These are phyloP conservation scores for Aphanomyces cochlioides DNA, from an alignment of 352 stramenopile genomes.

Conservation along the genomic window DNA sequence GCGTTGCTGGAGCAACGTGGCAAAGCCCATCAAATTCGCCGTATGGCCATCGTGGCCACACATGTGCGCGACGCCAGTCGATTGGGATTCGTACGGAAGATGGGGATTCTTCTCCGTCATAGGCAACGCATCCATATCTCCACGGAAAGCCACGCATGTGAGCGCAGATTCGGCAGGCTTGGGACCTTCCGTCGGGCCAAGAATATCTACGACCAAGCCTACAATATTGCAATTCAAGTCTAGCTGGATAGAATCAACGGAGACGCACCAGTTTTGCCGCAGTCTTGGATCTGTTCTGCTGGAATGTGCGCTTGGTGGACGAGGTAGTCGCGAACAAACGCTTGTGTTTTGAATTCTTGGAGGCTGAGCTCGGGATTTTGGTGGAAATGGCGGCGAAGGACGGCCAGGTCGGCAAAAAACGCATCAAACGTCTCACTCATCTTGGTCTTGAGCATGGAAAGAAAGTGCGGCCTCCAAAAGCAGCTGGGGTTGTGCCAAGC, in stretches of 20 bases:
- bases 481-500: too few relatives aligned
- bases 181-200: conserved; percentile 48
- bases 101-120: conserved; percentile 85
- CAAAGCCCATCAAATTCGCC: conserved; percentile 90
- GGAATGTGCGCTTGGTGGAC: conserved; percentile 76
- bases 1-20: conserved; percentile 65
- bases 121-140: conserved; percentile 95
- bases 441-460: too few relatives aligned
- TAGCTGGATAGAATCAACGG: neutral
- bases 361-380: conserved; percentile 89
- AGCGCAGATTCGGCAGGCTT: conserved; percentile 47
- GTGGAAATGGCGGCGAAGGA: conserved; percentile 81
- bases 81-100: conserved; percentile 69
- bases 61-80: conserved; percentile 78
- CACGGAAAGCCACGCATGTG: conserved; percentile 79
- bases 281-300: conserved; percentile 58
- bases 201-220: conserved; percentile 73
- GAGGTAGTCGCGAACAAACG: conserved; percentile 81
- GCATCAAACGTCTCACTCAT: neutral
- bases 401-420: conserved; percentile 6
- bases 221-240: conserved; percentile 42
- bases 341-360: conserved; percentile 83
- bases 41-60: conserved; percentile 96
- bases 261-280: conserved; percentile 66
- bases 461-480: too few relatives aligned